Conservation (phyloP, 1,284 basidiomycete genomes). For the Hemileia vastatrix region DNA sequence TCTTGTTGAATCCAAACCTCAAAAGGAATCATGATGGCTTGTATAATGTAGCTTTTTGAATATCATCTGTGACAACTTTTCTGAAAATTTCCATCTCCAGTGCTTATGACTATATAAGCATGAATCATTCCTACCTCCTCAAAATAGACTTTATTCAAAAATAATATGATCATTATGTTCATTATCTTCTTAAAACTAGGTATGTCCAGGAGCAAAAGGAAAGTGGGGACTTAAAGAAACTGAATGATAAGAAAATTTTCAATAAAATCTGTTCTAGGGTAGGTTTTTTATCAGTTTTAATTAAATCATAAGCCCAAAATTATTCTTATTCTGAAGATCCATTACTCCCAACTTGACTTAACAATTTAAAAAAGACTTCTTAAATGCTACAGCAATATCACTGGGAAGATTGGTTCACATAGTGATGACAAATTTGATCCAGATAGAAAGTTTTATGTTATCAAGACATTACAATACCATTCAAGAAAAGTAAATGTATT, state of each 20-base stretch:
- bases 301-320: too few relatives aligned
- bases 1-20: constrained; percentile 8
- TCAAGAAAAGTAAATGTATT: constrained; percentile 2
- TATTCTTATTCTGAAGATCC: neutral
- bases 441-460: constrained; percentile 5
- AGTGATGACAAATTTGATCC: constrained; percentile 4
- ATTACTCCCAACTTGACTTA: neutral
- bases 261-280: constrained; percentile 1
- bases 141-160: too few relatives aligned
- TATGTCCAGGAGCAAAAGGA: too few relatives aligned
- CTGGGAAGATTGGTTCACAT: neutral
- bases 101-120: too few relatives aligned
- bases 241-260: too few relatives aligned
- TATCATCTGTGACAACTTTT: too few relatives aligned
- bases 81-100: too few relatives aligned
- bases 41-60: too few relatives aligned
- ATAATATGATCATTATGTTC: too few relatives aligned
- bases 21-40: too few relatives aligned
- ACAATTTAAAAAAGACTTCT: constrained; percentile 6
- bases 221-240: neutral
- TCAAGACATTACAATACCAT: constrained; percentile 4
- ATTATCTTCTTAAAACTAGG: too few relatives aligned
- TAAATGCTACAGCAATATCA: neutral
- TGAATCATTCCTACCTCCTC: too few relatives aligned
- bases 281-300: neutral